These are phyloP conservation scores for Hypholoma sublateritium DNA, from an alignment of 768 basidiomycete genomes.

Conservation along the genomic window DNA sequence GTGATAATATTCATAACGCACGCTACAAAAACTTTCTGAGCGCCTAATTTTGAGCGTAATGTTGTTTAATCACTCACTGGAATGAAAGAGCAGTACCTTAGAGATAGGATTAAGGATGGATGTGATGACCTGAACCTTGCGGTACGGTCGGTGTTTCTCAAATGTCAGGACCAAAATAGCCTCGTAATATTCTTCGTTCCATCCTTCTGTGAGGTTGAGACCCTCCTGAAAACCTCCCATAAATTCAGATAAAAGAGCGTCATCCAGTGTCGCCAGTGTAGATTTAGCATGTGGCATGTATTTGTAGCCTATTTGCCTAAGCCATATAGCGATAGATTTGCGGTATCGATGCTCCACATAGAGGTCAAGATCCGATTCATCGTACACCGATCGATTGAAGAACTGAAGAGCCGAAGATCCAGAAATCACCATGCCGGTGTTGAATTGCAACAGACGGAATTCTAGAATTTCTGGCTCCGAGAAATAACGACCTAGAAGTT, in stretches of 20 bases:
- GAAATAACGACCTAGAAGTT: slow-evolving; percentile 24
- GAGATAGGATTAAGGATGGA: slow-evolving; percentile 30
- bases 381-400: slow-evolving; percentile 42
- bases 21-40: not conserved
- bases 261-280: not conserved
- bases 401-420: slow-evolving; percentile 56
- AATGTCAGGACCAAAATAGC: slow-evolving; percentile 33
- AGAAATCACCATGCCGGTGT: slow-evolving; percentile 47
- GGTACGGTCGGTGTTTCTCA: slow-evolving; percentile 16
- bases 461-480: slow-evolving; percentile 12
- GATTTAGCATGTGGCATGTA: slow-evolving; percentile 13
- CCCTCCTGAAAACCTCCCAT: not conserved
- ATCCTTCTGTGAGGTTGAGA: not conserved
- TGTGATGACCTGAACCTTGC: slow-evolving; percentile 42
- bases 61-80: slow-evolving; percentile 32
- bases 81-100: slow-evolving; percentile 45
- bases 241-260: not conserved
- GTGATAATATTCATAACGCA: slow-evolving; percentile 37
- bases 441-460: slow-evolving; percentile 44
- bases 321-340: slow-evolving; percentile 32
- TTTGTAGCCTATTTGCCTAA: slow-evolving; percentile 25
- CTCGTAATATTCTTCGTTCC: not conserved
- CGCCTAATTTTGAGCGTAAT: not conserved
- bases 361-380: slow-evolving; percentile 50
- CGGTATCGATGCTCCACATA: slow-evolving; percentile 37